Evolutionary conservation across 345 rosid genomes (phyloP), one percentile per base, ranked within the genome.

Genomic region (Syzygium oleosum): DNA sequence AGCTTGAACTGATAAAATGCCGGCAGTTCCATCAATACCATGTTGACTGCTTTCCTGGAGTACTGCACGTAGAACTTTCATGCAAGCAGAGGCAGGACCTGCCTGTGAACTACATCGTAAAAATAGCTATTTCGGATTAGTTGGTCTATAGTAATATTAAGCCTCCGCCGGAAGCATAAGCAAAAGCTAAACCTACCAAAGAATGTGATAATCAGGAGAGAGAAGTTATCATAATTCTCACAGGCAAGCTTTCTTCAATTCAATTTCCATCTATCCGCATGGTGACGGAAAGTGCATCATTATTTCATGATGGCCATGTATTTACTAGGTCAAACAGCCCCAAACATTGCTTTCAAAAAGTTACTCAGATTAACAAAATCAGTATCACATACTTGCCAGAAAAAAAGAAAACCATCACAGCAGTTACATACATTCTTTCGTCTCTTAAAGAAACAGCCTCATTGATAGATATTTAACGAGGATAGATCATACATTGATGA

Each of bases 1-100:
- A 13, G 95, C 98, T 90, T 98, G 99, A 88, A 96, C 97, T 58
- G 95, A 91, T 89, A 96, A 84, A 88, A 96, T 89, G 87, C 99
- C 98, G 8, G 94, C 96, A 89, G 96, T 95, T 91, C 77, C 93
- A 49, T 95, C 96, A 53, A 89, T 78, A 29, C 85, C 88, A 87
- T 85, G 91, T 91, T 46, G 92, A 49, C 84, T 86, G 84, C 95
- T 89, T 73, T 93, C 94, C 29, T 89, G 93, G 89, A 91, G 87
- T 23, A 93, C 88, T 38, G 97, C 90, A 34, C 93, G 94, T 87
- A 96, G 86, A 88, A 95, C 94, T 89, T 95, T 94, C 93, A 90
- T 88, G 90, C 98, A 94, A 29, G 99, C 97, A 89, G 95, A 96
- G 87, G 99, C 99, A 89, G 97, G 99, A 87, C 99, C 99, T 86